Base-by-base conservation (phyloP, 2,329 filamentous ascomycete species). In the Xenoacremonium recifei region DNA sequence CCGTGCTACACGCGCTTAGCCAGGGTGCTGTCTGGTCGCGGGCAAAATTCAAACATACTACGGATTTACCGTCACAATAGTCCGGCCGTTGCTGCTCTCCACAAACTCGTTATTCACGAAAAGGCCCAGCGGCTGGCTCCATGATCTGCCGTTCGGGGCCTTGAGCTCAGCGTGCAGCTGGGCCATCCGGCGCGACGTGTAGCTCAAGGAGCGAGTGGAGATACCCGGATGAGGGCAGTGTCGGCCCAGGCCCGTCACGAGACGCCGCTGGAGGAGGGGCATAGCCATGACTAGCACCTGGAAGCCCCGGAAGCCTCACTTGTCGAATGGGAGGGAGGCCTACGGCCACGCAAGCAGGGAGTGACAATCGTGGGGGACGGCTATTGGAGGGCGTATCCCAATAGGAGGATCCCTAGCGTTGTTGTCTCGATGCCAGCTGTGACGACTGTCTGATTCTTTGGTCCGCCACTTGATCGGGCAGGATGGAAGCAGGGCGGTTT, bases 31-130 rank as follows among this genome's bases (percentile, higher is more conserved):
- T 13, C 9, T 20, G 38, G 20, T 17, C n/a, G 20, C 18, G n/a
- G 38, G 41, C 33, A 11, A n/a, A 12, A 6, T 20, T 33, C 40
- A 6, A 30, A 37, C 72, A 48, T 69, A 87, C 82, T 77, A 77
- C 34, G 87, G 87, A 59, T 89, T 89, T 56, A 89, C 77, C 15
- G 79, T 77, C 12, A 75, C 70, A 40, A 90, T 75, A 9, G 23
- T 41, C 32, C 35, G 34, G 30, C 39, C 27, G 13, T 31, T 31
- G 5, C 27, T 36, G 21, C 36, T 45, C 27, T 40, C 25, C 12
- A 45, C 42, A 35, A 47, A 45, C 61, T 89, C 84, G 51, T 90
- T 89, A 71, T 88, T 86, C 69, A 91, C 89, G 66, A 90, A 91
- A 7, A 92, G 75, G n/a, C 88, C 88, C 33, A 79, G 73, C 3